Evolutionary conservation across 768 basidiomycete species (phyloP).

Genomic region (Auricularia sp.): DNA sequence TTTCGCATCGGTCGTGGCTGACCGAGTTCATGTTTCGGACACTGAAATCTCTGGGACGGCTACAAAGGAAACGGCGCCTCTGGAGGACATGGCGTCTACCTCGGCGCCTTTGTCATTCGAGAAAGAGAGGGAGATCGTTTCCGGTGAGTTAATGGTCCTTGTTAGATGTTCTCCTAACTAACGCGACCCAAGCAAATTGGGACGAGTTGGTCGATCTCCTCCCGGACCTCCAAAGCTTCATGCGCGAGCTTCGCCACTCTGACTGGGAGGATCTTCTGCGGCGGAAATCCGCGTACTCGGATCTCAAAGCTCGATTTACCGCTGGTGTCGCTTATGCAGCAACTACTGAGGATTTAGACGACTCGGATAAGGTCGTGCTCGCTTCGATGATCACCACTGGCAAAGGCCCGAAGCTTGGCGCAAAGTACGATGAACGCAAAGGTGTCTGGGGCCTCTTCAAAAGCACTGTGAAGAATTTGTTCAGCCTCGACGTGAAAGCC

Average conservation of each 20-base stretch:
- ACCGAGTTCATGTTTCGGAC: no score
- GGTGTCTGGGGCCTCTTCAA: background rate
- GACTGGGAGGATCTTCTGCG: background rate
- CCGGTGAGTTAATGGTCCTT: no score
- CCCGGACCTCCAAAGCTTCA: background rate
- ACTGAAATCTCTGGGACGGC: no score
- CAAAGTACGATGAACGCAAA: background rate
- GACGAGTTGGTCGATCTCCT: background rate
- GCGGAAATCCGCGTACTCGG: background rate
- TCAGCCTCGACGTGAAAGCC: background rate
- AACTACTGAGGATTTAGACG: background rate
- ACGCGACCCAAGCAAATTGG: no score
- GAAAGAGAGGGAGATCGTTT: no score
- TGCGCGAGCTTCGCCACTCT: background rate
- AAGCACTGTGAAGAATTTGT: background rate
- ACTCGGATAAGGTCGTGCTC: background rate
- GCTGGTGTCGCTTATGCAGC: background rate
- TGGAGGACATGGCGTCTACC: no score
- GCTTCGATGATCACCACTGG: background rate
- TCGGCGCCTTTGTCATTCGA: no score
- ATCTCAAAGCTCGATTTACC: background rate
- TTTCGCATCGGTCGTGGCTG: no score
- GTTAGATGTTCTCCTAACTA: no score
- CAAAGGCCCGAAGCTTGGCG: background rate
- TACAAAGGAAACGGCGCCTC: no score